Evolutionary conservation across 768 basidiomycete species (phyloP).

Genomic region (Tylopilus rubrobrunneus): DNA sequence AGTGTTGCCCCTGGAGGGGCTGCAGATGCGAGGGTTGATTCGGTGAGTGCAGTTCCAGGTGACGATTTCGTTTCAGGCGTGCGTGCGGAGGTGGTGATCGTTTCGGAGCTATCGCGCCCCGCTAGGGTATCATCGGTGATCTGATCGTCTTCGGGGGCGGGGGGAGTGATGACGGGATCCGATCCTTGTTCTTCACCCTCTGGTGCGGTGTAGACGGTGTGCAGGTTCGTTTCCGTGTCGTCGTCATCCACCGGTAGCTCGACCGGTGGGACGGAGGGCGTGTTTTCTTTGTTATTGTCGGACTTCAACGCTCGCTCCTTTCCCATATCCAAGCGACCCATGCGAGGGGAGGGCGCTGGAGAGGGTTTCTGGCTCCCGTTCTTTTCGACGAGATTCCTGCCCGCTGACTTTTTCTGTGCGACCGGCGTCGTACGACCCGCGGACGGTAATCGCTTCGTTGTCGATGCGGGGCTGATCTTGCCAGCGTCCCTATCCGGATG

Average conservation of each 20-base stretch:
- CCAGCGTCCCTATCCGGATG: slow-evolving; percentile 21
- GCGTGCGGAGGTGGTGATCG: slow-evolving; percentile 21
- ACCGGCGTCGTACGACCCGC: slow-evolving; percentile 22
- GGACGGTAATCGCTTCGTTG: slow-evolving; percentile 19
- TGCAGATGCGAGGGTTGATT: slow-evolving; percentile 23
- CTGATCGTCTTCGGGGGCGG: slow-evolving; percentile 13
- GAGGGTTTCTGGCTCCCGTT: slow-evolving; percentile 14
- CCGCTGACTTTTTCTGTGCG: slow-evolving; percentile 16
- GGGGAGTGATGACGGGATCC: slow-evolving; percentile 9
- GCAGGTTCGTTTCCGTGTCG: slow-evolving; percentile 29
- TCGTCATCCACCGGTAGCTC: slow-evolving; percentile 36
- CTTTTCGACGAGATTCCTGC: slow-evolving; percentile 12
- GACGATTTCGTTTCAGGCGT: slow-evolving; percentile 18
- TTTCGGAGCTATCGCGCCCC: slow-evolving; percentile 25
- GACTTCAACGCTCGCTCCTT: slow-evolving; percentile 38
- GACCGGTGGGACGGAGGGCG: slow-evolving; percentile 20
- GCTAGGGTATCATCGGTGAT: slow-evolving; percentile 17
- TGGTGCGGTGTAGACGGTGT: slow-evolving; percentile 21
- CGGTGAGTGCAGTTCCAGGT: slow-evolving; percentile 16
- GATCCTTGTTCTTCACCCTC: slow-evolving; percentile 8
- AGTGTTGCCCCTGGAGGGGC: slow-evolving; percentile 58
- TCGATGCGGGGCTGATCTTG: slow-evolving; percentile 22
- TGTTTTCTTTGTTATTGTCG: slow-evolving; percentile 15
- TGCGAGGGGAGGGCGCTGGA: slow-evolving; percentile 15
- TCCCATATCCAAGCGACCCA: slow-evolving; percentile 15